Base-by-base conservation (phyloP, 345 rosid species). In the Eucalyptus lansdowneana region DNA sequence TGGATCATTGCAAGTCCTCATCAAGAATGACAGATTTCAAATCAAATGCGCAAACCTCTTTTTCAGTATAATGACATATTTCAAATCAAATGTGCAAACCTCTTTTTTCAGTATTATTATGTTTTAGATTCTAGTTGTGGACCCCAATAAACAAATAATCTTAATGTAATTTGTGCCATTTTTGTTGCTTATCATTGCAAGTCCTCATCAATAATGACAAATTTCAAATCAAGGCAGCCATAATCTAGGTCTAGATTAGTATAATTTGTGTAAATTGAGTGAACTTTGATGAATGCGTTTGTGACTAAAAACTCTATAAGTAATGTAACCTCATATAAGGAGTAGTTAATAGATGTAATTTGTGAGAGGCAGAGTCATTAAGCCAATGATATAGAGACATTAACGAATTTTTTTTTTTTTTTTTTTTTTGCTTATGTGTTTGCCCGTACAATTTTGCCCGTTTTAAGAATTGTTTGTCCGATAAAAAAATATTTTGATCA, bases 391-490 rank as follows among this genome's bases (percentile, higher is more conserved):
- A n/a, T n/a, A n/a, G n/a, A n/a, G n/a, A n/a, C n/a, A n/a, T n/a
- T n/a, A n/a, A n/a, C n/a, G n/a, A n/a, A n/a, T n/a, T n/a, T n/a
- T n/a, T n/a, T n/a, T n/a, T n/a, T n/a, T n/a, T n/a, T n/a, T n/a
- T n/a, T n/a, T n/a, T n/a, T n/a, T n/a, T n/a, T n/a, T n/a, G n/a
- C n/a, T n/a, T n/a, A n/a, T n/a, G n/a, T n/a, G n/a, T n/a, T n/a
- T n/a, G n/a, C n/a, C n/a, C 0, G 5, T 14, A 29, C 3, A 14
- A 29, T n/a, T 65, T 65, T 7, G 10, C 34, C 21, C 9, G 9
- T 65, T 2, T n/a, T 14, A 7, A 8, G 34, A 65, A 14, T 0
- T 65, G 13, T n/a, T 65, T 65, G 40, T 8, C 0, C 0, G 9
- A 65, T 65, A 31, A 65, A n/a, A n/a, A 65, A 4, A n/a, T 14